Base-by-base conservation (phyloP, 768 basidiomycete species). In the Rhizopogon salebrosus region DNA sequence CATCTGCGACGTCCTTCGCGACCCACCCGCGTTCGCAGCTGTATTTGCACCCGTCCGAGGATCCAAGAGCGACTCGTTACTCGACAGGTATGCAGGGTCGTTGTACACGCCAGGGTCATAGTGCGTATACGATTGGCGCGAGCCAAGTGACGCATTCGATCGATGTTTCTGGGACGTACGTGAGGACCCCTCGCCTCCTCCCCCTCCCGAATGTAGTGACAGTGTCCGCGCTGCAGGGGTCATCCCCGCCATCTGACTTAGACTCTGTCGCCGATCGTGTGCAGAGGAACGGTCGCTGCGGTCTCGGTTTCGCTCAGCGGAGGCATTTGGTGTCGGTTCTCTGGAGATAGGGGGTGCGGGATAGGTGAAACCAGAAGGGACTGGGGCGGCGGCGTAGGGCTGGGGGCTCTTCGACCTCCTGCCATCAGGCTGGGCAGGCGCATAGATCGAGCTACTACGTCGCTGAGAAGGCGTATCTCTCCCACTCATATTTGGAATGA, bases 291-390 rank as follows among this genome's bases (percentile, higher is more conserved):
- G 59, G 6, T 57, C 43, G 23, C 57, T 57, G 1, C 26, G 31
- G 10, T 34, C 31, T 31, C 11, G 9, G 31, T 31, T 11, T 31
- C 31, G n/a, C 2, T 18, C 24, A 1, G 43, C 39, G 0, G 48
- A 48, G 13, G 38, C 50, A 2, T 42, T 55, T 48, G 54, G 62
- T 4, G 51, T 14, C n/a, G 59, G 56, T 0, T 61, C 60, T 22
- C 67, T 67, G 16, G 62, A 57, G 39, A 68, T 49, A 13, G 67
- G 68, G 31, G 66, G 66, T 0, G 52, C 61, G 6, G 67, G 64
- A 27, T 68, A 68, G 2, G 56, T 55, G 36, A 66, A 23, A 0
- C 61, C 66, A 8, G 53, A 14, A 29, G 67, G 67, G 7, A 63
- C 59, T 7, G 66, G 58, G 9, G 67, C 59, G 11, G 58, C 24